Base-by-base conservation (phyloP, 768 basidiomycete genomes). In the Hericium coralloides region DNA sequence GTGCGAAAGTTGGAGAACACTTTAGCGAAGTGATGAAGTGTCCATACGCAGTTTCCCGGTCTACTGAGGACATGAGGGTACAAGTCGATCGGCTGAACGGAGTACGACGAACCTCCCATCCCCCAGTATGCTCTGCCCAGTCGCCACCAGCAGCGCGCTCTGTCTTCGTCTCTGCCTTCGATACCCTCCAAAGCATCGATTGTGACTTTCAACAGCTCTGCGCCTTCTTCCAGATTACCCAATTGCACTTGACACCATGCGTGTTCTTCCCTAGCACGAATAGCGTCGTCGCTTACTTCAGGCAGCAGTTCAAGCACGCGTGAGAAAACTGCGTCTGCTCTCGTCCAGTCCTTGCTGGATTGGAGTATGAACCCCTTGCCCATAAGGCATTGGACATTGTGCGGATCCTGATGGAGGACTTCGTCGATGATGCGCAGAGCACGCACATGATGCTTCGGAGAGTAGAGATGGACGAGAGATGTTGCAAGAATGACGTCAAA, bases 361-460 rank as follows among this genome's bases (percentile, higher is more conserved):
- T 92, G 80, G 6, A 87, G 71, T 43, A 98, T 77, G 63, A 84
- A 88, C 0, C 84, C 95, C 49, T 81, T 80, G 15, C 84, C 83
- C 72, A 94, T 83, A 45, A 95, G 74, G 25, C 83, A 84, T 12
- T 76, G 68, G 9, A 82, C 71, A 62, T 92, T 86, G 52, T 79
- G 64, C 0, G 88, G 81, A 39, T 85, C 81, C 37, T 76, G 70
- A 2, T 72, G 63, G 0, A 98, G 79, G 15, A 95, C 77, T 4
- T 85, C 81, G 36, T 89, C 81, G 20, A 98, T 75, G 10, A 97
- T 76, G 17, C 78, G 73, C 23, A 86, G 72, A 1, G 97, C 95
- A 53, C 86, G 83, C 12, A 73, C 63, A 66, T 98, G 95, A 63
- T 98, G 87, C 64, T 94, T 94, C 0, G 95, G 95, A 26, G 95